Conservation (phyloP, 331 rosid species). For the Prunus yedoensis region DNA sequence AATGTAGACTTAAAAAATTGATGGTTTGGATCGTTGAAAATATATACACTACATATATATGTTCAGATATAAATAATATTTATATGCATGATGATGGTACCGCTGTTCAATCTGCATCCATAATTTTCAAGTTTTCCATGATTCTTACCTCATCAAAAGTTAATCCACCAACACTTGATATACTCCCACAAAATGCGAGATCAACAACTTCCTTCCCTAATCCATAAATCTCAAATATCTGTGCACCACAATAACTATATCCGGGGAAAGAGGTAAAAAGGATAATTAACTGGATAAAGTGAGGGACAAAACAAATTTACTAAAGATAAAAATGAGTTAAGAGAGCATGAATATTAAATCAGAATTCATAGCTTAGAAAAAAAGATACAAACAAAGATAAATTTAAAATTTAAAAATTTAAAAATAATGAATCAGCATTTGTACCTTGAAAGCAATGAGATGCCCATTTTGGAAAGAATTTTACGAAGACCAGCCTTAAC, state of each 20-base stretch:
- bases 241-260: conserved; percentile 94
- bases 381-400: neutral
- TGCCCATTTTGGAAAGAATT: conserved; percentile 99
- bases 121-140: conserved; percentile 2
- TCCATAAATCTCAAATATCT: conserved; percentile 96
- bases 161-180: conserved; percentile 87
- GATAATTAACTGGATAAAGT: conserved; percentile 7
- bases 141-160: conserved; percentile 94
- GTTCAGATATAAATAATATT: neutral
- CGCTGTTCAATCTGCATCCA: neutral
- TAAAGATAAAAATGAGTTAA: neutral
- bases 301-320: neutral
- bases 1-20: too few relatives aligned
- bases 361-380: neutral
- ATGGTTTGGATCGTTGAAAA: too few relatives aligned
- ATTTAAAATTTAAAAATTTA: too few relatives aligned
- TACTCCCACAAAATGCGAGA: conserved; percentile 86
- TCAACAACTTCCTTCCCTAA: conserved; percentile 88
- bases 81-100: neutral
- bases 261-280: conserved; percentile 35
- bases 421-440: conserved; percentile 2
- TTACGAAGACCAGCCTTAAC: conserved; percentile 95
- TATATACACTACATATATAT: neutral
- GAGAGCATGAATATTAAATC: neutral
- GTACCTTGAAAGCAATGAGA: conserved; percentile 97